Base-by-base conservation (phyloP, 257 asterid genomes). In the Nicotiana tomentosiformis region DNA sequence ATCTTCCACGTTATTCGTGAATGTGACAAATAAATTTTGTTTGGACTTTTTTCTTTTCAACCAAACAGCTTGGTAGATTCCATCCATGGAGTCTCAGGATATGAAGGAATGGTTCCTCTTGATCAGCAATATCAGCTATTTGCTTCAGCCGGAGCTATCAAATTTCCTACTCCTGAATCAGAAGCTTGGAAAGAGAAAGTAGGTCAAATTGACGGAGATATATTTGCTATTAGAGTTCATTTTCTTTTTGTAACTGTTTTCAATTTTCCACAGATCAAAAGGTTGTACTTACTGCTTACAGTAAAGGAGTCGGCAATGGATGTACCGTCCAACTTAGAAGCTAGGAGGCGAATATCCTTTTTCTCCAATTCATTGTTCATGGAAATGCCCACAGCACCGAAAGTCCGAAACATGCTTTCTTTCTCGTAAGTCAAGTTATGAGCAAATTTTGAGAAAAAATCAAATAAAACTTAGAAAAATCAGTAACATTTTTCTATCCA, bases 101-200 rank as follows among this genome's bases (percentile, higher is more conserved):
- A 90, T 85, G 98, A 94, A 88, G 99, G 95, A 86, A 90, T 89
- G 94, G 83, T 87, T 58, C 93, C 99, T 82, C 94, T 92, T 80
- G 97, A 94, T 86, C 97, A 95, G 84, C 98, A 92, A 80, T 90
- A 95, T 90, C 99, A 96, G 89, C 89, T 96, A 89, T 96, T 96
- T 93, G 99, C 99, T 77, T 94, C 98, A 81, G 95, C 92, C 70
- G 99, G 99, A 78, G 99, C 98, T 82, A 94, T 96, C 83, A 89
- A 91, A 70, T 96, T 96, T 87, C 99, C 99, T 62, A 88, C 85
- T 83, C 95, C 96, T 77, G 97, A 92, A 83, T 88, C 99, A 14
- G 98, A 93, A 89, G 98, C 99, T 90, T 96, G 99, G 99, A 94
- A 93, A 89, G 99, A 96, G 92, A 96, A 96, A 94, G 99, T 93